A percentile compares a stretch with the other conserved stretches of the same genome.
phyloP scores from a whole-genome alignment of 2,329 filamentous ascomycete genomes.

The Knufia petricola region DNA sequence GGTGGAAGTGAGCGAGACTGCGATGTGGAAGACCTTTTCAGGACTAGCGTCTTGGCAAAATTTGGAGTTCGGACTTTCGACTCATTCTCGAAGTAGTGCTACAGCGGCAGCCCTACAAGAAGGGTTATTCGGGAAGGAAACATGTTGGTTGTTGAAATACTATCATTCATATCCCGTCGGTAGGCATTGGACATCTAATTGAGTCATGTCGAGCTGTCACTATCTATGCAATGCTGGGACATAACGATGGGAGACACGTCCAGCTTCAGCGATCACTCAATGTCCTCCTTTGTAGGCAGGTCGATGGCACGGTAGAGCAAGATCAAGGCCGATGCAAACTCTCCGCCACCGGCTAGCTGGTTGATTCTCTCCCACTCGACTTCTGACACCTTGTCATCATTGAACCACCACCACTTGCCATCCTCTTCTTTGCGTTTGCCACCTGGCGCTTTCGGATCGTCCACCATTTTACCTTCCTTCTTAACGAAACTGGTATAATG shows the following conservation, averaged over 20 bases:
- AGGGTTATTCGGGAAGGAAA: too few species aligned
- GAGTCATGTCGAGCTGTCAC: too few species aligned
- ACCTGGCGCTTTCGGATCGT: conserved; percentile 53
- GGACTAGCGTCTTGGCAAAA: conserved; percentile 7
- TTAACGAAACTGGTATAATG: conserved; percentile 98
- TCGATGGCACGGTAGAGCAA: conserved; percentile 43
- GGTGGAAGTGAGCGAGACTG: background rate
- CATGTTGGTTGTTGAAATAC: too few species aligned
- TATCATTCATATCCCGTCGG: too few species aligned
- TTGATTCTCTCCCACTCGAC: conserved; percentile 87
- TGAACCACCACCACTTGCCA: conserved; percentile 99
- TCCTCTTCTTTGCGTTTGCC: conserved; percentile 74
- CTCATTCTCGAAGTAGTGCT: background rate
- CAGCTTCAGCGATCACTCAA: conserved; percentile 14
- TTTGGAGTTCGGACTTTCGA: background rate
- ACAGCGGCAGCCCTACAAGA: too few species aligned
- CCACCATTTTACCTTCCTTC: conserved; percentile 58
- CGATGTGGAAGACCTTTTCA: background rate
- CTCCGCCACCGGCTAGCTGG: conserved; percentile 71
- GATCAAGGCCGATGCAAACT: conserved; percentile 43
- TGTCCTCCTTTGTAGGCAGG: conserved; percentile 35
- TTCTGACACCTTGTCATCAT: conserved; percentile 93
- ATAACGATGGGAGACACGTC: too few species aligned
- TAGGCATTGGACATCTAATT: too few species aligned
- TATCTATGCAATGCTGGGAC: too few species aligned